A percentile compares a stretch with the other conserved stretches of the same genome.
These are phyloP conservation scores for Cercospora sesami DNA, from an alignment of 2,329 filamentous ascomycete genomes.

Conservation along the genomic window DNA sequence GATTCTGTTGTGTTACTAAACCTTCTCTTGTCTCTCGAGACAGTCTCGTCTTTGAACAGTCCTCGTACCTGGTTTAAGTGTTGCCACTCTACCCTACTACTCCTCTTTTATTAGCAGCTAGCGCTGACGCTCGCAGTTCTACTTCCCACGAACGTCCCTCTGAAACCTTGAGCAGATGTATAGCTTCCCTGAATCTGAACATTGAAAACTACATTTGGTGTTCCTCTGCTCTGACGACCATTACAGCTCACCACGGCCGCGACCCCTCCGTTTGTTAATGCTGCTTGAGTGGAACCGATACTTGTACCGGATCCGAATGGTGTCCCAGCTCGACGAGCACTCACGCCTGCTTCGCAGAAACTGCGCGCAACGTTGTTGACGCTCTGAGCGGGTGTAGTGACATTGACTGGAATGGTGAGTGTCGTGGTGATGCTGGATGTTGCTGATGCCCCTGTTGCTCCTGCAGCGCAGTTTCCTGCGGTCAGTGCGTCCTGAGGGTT, in stretches of 20 bases:
- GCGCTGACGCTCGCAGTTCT: slow-evolving; percentile 14
- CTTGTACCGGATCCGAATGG: slow-evolving; percentile 11
- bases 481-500: slow-evolving; percentile 17
- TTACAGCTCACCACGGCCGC: slow-evolving; percentile 16
- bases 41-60: no score
- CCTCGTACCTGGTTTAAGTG: no score
- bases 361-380: slow-evolving; percentile 6
- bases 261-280: slow-evolving; percentile 17
- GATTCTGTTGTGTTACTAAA: no score
- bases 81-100: background rate
- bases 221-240: slow-evolving; percentile 1
- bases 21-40: no score
- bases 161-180: slow-evolving; percentile 6
- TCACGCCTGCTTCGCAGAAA: slow-evolving; percentile 21
- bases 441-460: slow-evolving; percentile 18
- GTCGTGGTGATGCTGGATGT: slow-evolving; percentile 12
- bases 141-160: slow-evolving; percentile 9
- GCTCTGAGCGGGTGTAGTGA: slow-evolving; percentile 10
- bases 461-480: slow-evolving; percentile 17
- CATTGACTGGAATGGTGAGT: slow-evolving; percentile 14
- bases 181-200: slow-evolving; percentile 8
- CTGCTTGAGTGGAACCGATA: slow-evolving; percentile 10
- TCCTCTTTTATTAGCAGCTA: slow-evolving; percentile 12
- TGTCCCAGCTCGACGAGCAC: slow-evolving; percentile 12
- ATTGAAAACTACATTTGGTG: slow-evolving; percentile 8